phyloP scores from a whole-genome alignment of 129 eudicot species.

The Smallanthus sonchifolius region DNA sequence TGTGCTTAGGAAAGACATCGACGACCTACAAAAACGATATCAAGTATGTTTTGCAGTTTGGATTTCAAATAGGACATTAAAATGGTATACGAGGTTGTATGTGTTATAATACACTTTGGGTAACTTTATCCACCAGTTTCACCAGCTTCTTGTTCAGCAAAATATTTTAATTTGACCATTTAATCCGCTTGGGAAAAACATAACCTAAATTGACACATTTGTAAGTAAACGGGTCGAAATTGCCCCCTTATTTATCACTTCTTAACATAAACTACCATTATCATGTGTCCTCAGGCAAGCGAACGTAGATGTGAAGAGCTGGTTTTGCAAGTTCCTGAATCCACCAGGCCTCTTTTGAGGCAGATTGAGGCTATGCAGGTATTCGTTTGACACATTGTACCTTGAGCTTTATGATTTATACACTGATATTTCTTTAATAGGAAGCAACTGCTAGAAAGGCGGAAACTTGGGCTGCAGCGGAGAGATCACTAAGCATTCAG shows the following conservation, averaged over 20 bases:
- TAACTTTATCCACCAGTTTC: no score
- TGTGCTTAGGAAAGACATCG: constrained; percentile 68
- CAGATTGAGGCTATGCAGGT: constrained; percentile 98
- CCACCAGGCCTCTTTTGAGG: constrained; percentile 90
- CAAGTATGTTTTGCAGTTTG: constrained; percentile 46
- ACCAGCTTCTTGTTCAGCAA: no score
- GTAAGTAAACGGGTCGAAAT: background rate
- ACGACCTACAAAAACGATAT: constrained; percentile 84
- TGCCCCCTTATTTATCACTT: background rate
- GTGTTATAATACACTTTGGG: no score
- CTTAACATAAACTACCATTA: constrained; percentile 1
- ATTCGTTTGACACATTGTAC: background rate
- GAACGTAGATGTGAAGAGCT: constrained; percentile 95
- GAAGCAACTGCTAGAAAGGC: constrained; percentile 72
- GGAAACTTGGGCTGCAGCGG: constrained; percentile 88
- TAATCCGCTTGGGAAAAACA: background rate
- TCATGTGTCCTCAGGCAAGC: constrained; percentile 54
- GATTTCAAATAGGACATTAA: background rate
- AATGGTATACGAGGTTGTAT: no score
- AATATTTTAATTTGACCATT: background rate
- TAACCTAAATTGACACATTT: background rate
- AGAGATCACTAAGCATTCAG: constrained; percentile 68
- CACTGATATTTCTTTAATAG: constrained; percentile 30
- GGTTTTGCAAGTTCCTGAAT: constrained; percentile 89
- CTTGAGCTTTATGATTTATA: constrained; percentile 7